These are phyloP conservation scores for Xanthoconium separans DNA, from an alignment of 1,284 basidiomycete genomes.

Conservation along the genomic window DNA sequence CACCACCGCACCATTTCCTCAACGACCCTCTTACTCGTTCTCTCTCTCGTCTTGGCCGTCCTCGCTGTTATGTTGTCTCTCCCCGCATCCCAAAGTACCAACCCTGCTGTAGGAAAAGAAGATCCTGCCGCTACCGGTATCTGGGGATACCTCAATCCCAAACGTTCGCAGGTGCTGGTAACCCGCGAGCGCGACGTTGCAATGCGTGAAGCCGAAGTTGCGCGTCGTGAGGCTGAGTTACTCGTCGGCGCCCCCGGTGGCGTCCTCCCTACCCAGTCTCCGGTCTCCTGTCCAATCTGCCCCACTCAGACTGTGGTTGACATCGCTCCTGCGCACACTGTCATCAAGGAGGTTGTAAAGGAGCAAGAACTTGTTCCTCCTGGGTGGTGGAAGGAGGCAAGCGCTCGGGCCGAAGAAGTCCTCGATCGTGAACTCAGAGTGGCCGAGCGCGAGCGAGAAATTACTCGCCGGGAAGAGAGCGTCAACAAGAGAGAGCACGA, in stretches of 20 bases:
- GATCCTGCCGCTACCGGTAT: conserved; percentile 52
- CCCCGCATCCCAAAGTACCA: conserved; percentile 46
- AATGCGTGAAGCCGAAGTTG: conserved; percentile 77
- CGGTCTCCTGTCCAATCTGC: conserved; percentile 56
- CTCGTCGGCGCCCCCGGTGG: conserved; percentile 78
- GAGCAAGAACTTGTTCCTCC: conserved; percentile 75
- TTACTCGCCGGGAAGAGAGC: conserved; percentile 75
- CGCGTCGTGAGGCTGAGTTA: conserved; percentile 79
- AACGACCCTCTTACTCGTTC: conserved; percentile 79
- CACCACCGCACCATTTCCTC: conserved; percentile 83
- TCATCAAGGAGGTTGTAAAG: conserved; percentile 81
- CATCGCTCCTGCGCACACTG: conserved; percentile 63
- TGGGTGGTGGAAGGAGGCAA: conserved; percentile 65
- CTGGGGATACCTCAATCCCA: conserved; percentile 71
- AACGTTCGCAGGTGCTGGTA: conserved; percentile 74
- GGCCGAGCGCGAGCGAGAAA: conserved; percentile 78
- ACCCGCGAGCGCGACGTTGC: conserved; percentile 74
- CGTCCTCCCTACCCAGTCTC: conserved; percentile 54
- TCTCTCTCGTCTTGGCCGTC: conserved; percentile 78
- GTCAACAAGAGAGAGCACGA: conserved; percentile 82
- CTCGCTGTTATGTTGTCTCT: conserved; percentile 83
- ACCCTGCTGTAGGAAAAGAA: conserved; percentile 33
- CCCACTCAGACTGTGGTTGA: conserved; percentile 50
- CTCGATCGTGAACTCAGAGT: conserved; percentile 80
- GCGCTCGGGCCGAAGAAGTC: conserved; percentile 70